Evolutionary conservation across 768 basidiomycete genomes (phyloP).

Genomic region (Tephrocybe sp.): DNA sequence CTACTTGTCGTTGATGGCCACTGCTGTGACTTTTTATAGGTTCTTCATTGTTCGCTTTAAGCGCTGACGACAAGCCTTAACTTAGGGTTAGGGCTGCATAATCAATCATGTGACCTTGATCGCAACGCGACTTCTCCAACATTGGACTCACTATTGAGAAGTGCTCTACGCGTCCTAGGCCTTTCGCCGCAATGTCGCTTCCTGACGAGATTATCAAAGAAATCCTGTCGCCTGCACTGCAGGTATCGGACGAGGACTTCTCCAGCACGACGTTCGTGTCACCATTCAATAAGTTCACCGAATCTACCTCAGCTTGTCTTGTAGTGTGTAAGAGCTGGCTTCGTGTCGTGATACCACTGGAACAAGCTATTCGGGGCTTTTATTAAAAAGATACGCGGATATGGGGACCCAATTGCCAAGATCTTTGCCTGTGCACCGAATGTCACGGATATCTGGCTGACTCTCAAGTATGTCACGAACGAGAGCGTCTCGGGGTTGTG

Average conservation of each 20-base stretch:
- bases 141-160: too few relatives aligned
- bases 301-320: slow-evolving; percentile 19
- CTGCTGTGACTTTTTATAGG: too few relatives aligned
- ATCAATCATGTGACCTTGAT: too few relatives aligned
- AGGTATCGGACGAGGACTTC: slow-evolving; percentile 20
- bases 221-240: slow-evolving; percentile 19
- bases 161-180: background rate
- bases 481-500: slow-evolving; percentile 14
- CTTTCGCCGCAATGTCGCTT: background rate
- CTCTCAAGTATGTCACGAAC: slow-evolving; percentile 9
- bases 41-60: slow-evolving; percentile 14
- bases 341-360: slow-evolving; percentile 24
- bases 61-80: slow-evolving; percentile 2
- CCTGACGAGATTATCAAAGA: slow-evolving; percentile 20
- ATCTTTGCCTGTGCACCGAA: slow-evolving; percentile 7
- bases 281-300: slow-evolving; percentile 15
- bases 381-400: slow-evolving; percentile 23
- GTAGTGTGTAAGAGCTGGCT: slow-evolving; percentile 27
- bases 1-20: background rate
- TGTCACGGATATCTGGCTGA: slow-evolving; percentile 7
- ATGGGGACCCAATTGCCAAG: slow-evolving; percentile 1
- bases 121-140: too few relatives aligned
- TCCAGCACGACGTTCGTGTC: slow-evolving; percentile 10
- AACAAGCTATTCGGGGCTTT: slow-evolving; percentile 16
- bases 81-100: slow-evolving; percentile 8